phyloP scores from a whole-genome alignment of 2,329 filamentous ascomycete species.

The Colletotrichum lupini region DNA sequence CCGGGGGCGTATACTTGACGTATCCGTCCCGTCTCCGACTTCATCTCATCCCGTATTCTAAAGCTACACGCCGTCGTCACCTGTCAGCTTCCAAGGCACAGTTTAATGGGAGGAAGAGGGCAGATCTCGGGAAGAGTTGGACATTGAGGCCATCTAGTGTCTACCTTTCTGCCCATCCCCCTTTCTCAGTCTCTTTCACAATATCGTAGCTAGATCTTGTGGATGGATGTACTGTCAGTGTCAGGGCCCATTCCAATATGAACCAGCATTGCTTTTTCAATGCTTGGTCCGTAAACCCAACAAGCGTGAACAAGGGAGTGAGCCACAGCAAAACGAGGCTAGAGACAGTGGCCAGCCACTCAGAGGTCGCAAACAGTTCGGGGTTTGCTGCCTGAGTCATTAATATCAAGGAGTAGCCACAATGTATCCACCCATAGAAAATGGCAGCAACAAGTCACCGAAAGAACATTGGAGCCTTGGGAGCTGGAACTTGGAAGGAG shows the following conservation, averaged over 20 bases:
- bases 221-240: not conserved
- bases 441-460: not conserved
- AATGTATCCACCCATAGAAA: not conserved
- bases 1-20: not conserved
- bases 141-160: constrained; percentile 2
- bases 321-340: constrained; percentile 30
- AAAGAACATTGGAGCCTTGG: too few species aligned
- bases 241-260: constrained; percentile 32
- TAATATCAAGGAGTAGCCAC: not conserved
- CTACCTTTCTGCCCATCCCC: not conserved
- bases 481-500: not conserved
- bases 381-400: constrained; percentile 34
- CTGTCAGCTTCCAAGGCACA: constrained; percentile 8
- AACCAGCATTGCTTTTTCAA: not conserved
- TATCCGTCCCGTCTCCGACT: constrained; percentile 1
- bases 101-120: constrained; percentile 1
- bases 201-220: not conserved
- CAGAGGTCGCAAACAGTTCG: not conserved
- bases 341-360: constrained; percentile 29
- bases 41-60: not conserved
- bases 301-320: constrained; percentile 20
- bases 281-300: constrained; percentile 10
- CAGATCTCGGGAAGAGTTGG: not conserved
- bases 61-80: constrained; percentile 7
- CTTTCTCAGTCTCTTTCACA: not conserved